phyloP scores from a whole-genome alignment of 2,329 filamentous ascomycete genomes.

The Hypoxylon sp. region DNA sequence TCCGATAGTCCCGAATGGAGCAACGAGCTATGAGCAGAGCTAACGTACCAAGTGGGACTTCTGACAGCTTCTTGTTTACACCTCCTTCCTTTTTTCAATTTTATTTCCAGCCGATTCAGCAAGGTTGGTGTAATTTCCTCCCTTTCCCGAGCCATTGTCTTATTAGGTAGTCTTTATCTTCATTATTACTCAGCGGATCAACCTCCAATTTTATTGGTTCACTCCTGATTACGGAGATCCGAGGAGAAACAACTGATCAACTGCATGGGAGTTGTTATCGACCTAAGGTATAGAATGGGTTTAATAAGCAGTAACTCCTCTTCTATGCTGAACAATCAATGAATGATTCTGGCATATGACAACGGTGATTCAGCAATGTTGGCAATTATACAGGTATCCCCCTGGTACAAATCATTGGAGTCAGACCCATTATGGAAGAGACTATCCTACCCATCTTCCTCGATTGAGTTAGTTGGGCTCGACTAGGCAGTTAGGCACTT shows the following conservation, averaged over 20 bases:
- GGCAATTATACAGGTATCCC: background rate
- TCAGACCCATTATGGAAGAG: slow-evolving; percentile 21
- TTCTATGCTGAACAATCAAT: background rate
- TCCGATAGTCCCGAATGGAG: slow-evolving; percentile 11
- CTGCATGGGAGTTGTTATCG: slow-evolving; percentile 1
- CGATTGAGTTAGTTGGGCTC: slow-evolving; percentile 4
- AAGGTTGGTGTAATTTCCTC: slow-evolving; percentile 18
- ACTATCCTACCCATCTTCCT: background rate
- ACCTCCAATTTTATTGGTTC: background rate
- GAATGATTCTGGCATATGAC: background rate
- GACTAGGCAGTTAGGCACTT: background rate
- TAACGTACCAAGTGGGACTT: slow-evolving; percentile 1
- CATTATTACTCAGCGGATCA: slow-evolving; percentile 16
- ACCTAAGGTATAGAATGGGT: background rate
- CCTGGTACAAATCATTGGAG: background rate
- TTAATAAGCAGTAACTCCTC: background rate
- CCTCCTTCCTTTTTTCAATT: slow-evolving; percentile 11
- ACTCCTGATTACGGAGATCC: slow-evolving; percentile 20
- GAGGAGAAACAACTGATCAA: slow-evolving; percentile 25
- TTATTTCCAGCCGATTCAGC: slow-evolving; percentile 7
- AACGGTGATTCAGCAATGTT: background rate
- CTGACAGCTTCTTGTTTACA: slow-evolving; percentile 19
- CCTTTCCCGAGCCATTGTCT: slow-evolving; percentile 21
- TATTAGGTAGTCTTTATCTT: slow-evolving; percentile 20
- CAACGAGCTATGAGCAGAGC: background rate